Evolutionary conservation across 768 basidiomycete species (phyloP), one percentile per base, ranked within the genome.

Genomic region (Termitomyces sp.): DNA sequence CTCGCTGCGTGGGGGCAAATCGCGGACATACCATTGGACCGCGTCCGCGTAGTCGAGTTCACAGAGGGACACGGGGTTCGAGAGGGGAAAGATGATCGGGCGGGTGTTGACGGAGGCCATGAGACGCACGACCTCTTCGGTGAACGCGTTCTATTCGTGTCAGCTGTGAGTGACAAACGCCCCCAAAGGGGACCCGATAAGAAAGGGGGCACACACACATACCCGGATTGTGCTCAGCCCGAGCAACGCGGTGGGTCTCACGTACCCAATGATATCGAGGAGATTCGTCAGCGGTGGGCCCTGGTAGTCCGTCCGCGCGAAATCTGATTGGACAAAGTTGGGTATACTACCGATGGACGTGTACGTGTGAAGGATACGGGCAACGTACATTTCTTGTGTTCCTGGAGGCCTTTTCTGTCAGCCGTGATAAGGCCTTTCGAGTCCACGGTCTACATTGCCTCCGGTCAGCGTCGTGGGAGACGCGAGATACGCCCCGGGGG

Each of bases 41-140:
- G 87, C 87, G 51, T 88, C 79, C 10, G 70, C 64, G 62, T 81
- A 87, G 54, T 84, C 83, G 53, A 85, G 70, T 67, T 88, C 87
- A 59, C 77, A 76, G 35, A 85, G 74, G 32, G 79, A 75, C 26
- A 84, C 74, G 13, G 90, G 90, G 68, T 92, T 92, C 35, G 87
- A 88, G 1, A 92, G 79, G 35, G 90, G 88, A 74, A 92, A 90
- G 66, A 92, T 82, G 73, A 91, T 86, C n/a, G 90, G 90, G 2
- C 82, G 81, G 18, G 71, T 63, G 70, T 90, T 91, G 46, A 85
- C 70, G 8, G 76, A 71, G 18, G 81, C 79, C 87, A 92, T 88
- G 40, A 77, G 71, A 54, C 74, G 74, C 33, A 92, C 81, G 33
- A 84, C 82, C 11, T 80, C 74, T 67, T 86, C 77, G 11, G 74